Conservation (phyloP, 2,329 filamentous ascomycete genomes). For the Pseudogymnoascus sp. region DNA sequence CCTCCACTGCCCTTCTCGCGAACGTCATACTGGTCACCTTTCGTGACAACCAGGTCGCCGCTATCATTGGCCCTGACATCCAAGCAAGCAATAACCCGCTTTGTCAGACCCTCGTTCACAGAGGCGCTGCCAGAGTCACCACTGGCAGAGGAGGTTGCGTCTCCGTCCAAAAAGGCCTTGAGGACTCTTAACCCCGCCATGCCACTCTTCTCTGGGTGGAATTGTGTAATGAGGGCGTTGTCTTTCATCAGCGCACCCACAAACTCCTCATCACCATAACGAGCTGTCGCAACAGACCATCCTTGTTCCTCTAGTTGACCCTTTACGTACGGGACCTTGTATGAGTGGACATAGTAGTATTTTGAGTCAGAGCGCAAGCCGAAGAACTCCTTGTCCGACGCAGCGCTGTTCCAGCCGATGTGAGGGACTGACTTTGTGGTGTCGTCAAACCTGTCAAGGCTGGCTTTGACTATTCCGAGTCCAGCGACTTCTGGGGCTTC, state of each 20-base stretch:
- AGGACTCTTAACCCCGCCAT: conserved; percentile 77
- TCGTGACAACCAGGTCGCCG: conserved; percentile 93
- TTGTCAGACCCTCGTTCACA: conserved; percentile 64
- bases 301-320: conserved; percentile 71
- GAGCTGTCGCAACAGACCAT: conserved; percentile 86
- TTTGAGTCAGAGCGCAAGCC: conserved; percentile 74
- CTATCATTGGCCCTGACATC: conserved; percentile 92
- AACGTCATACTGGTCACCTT: conserved; percentile 97
- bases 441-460: conserved; percentile 69
- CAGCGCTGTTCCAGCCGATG: conserved; percentile 96
- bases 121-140: conserved; percentile 9
- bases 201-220: conserved; percentile 96
- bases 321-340: conserved; percentile 67
- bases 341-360: conserved; percentile 98
- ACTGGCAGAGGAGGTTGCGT: conserved; percentile 24
- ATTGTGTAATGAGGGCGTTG: conserved; percentile 87
- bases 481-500: conserved; percentile 68
- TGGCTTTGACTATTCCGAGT: conserved; percentile 63
- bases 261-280: conserved; percentile 82
- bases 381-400: conserved; percentile 56
- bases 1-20: conserved; percentile 68
- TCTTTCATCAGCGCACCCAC: conserved; percentile 80
- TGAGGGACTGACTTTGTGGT: conserved; percentile 85
- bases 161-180: conserved; percentile 75
- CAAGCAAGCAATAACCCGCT: conserved; percentile 88